Conservation (phyloP, 2,329 filamentous ascomycete species). For the Beauveria pseudobassiana region DNA sequence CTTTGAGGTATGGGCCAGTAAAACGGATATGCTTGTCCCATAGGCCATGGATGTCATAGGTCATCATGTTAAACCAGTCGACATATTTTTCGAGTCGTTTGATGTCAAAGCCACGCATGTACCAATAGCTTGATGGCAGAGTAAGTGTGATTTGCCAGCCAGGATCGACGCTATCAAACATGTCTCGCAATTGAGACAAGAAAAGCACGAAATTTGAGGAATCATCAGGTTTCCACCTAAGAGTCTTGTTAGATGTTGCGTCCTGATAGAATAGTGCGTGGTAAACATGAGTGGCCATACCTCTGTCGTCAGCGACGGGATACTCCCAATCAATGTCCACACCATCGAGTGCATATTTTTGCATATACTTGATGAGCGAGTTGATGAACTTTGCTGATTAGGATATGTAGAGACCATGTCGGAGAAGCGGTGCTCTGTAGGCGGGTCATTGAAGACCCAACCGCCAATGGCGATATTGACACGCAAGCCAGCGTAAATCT, state of each 20-base stretch:
- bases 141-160: constrained; percentile 7
- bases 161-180: not conserved
- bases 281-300: not conserved
- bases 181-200: not conserved
- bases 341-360: constrained; percentile 21
- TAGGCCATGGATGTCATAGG: constrained; percentile 35
- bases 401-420: not conserved
- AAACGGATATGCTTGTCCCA: constrained; percentile 24
- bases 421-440: constrained; percentile 17
- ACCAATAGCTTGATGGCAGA: constrained; percentile 22
- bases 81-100: constrained; percentile 17
- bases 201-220: not conserved
- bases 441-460: constrained; percentile 31
- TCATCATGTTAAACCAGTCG: constrained; percentile 38
- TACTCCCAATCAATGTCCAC: constrained; percentile 26
- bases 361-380: constrained; percentile 15
- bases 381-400: not conserved
- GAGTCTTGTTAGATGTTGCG: not conserved
- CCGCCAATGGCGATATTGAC: constrained; percentile 23
- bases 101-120: constrained; percentile 21
- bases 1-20: constrained; percentile 22
- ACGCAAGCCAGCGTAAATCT: not conserved
- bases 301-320: constrained; percentile 11
- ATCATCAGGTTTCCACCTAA: not conserved
- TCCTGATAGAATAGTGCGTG: not conserved